A percentile compares a stretch with the other conserved stretches of the same genome.
These are phyloP conservation scores for Populus tremula DNA, from an alignment of 345 rosid species.

Conservation along the genomic window DNA sequence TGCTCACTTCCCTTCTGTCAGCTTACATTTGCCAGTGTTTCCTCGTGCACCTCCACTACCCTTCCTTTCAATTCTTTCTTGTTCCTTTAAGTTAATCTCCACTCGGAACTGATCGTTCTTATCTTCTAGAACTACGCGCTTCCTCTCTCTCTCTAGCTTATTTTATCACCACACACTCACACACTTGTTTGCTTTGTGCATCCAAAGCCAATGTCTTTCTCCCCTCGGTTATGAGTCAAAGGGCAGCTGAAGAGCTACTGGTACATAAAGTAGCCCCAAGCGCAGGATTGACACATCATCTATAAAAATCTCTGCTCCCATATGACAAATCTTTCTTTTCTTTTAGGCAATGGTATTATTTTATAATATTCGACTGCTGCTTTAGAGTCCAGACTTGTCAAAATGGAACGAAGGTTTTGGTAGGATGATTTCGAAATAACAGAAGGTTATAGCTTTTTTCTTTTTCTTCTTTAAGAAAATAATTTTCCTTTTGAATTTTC, in stretches of 20 bases:
- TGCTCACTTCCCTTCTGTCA: slow-evolving; percentile 66
- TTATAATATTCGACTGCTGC: neutral
- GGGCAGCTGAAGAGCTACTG: neutral
- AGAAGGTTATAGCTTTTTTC: neutral
- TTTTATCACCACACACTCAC: neutral
- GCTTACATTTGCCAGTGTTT: slow-evolving; percentile 19
- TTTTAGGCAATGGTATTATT: neutral
- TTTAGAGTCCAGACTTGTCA: neutral
- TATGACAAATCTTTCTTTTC: neutral
- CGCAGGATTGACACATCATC: neutral
- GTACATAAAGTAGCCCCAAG: neutral
- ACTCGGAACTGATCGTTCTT: neutral
- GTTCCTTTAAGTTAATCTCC: neutral
- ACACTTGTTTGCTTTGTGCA: no score
- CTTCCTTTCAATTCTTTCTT: no score
- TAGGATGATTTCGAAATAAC: neutral
- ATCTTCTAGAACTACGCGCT: neutral
- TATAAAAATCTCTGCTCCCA: neutral
- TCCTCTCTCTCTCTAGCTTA: neutral
- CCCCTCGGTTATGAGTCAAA: neutral
- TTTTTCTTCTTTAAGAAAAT: neutral
- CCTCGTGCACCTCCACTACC: neutral
- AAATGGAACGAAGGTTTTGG: neutral
- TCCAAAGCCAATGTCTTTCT: neutral
- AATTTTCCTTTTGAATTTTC: neutral